Evolutionary conservation across 768 basidiomycete genomes (phyloP).

Genomic region (Lyophyllum shimeji): DNA sequence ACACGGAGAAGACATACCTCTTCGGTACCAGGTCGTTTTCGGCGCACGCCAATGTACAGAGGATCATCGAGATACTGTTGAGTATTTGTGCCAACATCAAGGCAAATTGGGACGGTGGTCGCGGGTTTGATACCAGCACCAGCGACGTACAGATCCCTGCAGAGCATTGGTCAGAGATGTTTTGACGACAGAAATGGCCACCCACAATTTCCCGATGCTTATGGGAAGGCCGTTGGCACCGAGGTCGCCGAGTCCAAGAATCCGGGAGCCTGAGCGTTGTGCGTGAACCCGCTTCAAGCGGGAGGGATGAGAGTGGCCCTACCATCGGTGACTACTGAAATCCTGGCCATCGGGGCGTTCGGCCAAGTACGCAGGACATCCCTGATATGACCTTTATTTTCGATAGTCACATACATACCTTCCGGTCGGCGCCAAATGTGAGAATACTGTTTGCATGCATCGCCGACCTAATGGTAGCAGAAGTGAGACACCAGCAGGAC

Average conservation of each 20-base stretch:
- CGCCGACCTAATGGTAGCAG: slow-evolving; percentile 50
- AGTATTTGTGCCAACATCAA: slow-evolving; percentile 80
- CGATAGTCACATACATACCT: slow-evolving; percentile 60
- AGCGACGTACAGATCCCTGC: slow-evolving; percentile 67
- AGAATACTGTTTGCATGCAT: slow-evolving; percentile 70
- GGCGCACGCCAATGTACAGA: slow-evolving; percentile 71
- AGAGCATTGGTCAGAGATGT: background rate
- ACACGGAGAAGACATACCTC: slow-evolving; percentile 33
- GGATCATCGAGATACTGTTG: slow-evolving; percentile 65
- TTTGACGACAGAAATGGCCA: slow-evolving; percentile 10
- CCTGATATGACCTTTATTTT: slow-evolving; percentile 64
- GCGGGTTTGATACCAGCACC: slow-evolving; percentile 63
- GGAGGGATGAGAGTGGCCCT: slow-evolving; percentile 17
- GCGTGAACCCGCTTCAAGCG: slow-evolving; percentile 14
- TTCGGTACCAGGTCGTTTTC: slow-evolving; percentile 42
- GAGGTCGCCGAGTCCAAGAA: slow-evolving; percentile 63
- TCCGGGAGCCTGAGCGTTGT: slow-evolving; percentile 53
- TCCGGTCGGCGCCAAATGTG: slow-evolving; percentile 68
- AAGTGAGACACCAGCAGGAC: slow-evolving; percentile 13
- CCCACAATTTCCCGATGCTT: slow-evolving; percentile 71
- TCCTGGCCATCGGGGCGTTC: slow-evolving; percentile 44
- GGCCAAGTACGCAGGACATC: slow-evolving; percentile 57
- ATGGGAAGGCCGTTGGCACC: slow-evolving; percentile 56
- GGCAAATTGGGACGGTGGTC: slow-evolving; percentile 61
- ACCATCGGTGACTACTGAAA: slow-evolving; percentile 81